Evolutionary conservation across 805 yeast species (phyloP), one percentile per base, ranked within the genome.

Genomic region (Cyberlindnera americana): DNA sequence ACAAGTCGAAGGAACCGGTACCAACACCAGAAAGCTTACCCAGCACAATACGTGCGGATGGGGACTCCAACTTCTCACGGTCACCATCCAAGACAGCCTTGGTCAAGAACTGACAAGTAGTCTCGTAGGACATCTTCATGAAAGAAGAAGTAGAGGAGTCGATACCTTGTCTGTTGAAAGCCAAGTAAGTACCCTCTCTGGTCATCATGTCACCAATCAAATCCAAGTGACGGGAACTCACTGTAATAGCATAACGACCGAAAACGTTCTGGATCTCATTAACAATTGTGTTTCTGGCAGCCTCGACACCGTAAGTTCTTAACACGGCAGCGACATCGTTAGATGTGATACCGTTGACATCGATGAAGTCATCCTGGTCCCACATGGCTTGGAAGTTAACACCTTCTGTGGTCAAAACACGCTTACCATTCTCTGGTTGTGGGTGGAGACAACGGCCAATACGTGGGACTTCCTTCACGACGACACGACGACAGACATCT

Each of bases 121-220:
- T 93, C 69, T 93, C 99, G 65, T 89, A 93, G 41, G 96, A 88
- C 99, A 93, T 93, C 72, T 93, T 93, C 90, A 88, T 83, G 72
- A 93, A 87, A 14, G 98, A 85, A 7, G 98, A 90, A 2, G 97
- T 89, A 12, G 93, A 78, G 2, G 95, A 77, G 63, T 93, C 98
- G 61, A 95, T 90, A 65, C 99, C 99, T 69, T 88, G 96, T 73
- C 99, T 86, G 66, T 88, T 90, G 73, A 93, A 93, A 19, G 99
- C 96, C 60, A 91, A 69, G 61, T 90, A 93, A 2, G 95, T 78
- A 58, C 99, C 99, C 66, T 93, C 98, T 66, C 99, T 81, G 5
- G 99, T 93, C 99, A 93, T 93, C 88, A 87, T 86, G 65, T 93
- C 99, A 49, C 95, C 99, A 64, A 93, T 83, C 62, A 93, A 78